Evolutionary conservation across 148 eudicot genomes (phyloP), one percentile per base, ranked within the genome.

Genomic region (Spergularia bocconei): DNA sequence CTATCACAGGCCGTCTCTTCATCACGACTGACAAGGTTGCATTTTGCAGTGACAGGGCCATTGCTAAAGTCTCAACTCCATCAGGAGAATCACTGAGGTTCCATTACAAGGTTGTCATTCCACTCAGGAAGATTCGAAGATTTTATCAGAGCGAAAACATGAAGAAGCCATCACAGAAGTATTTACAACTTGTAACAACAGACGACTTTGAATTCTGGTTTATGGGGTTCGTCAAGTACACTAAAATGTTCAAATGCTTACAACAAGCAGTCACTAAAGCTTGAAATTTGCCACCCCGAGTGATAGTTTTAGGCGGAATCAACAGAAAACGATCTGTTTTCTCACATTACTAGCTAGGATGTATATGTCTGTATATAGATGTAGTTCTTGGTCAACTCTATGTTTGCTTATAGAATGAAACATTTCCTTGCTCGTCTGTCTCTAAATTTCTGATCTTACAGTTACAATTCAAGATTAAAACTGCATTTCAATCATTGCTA

Each of bases 141-240:
- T 77, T 48, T 36, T 76, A 71, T 47, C 81, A 63, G 29, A 72
- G 76, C 52, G 76, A 78, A 21, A 80, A 76, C 29, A 12, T 58
- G 50, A 73, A 73, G 52, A 74, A 73, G 50, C 72, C 82, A 21
- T 75, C 82, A 23, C 77, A 71, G 51, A 86, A 83, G 77, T 83
- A 86, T 71, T 50, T 81, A 21, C 82, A 79, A 62, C 51, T 83
- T 48, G 75, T 73, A 2, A 86, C 88, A 0, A 53, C 51, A 1
- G 86, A 83, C 36, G 64, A 86, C 44, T 83, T 72, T 44, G 82
- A 81, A 50, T 86, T 86, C 63, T 86, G 86, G 88, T 83, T 86
- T 56, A 61, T 71, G 75, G 88, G 84, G 4, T 79, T 86, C 57
- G 20, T 73, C 3, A 84, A 63, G 47, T 78, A 82, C 50, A 74